Conservation (phyloP, 768 basidiomycete species). For the Russula olivacea region DNA sequence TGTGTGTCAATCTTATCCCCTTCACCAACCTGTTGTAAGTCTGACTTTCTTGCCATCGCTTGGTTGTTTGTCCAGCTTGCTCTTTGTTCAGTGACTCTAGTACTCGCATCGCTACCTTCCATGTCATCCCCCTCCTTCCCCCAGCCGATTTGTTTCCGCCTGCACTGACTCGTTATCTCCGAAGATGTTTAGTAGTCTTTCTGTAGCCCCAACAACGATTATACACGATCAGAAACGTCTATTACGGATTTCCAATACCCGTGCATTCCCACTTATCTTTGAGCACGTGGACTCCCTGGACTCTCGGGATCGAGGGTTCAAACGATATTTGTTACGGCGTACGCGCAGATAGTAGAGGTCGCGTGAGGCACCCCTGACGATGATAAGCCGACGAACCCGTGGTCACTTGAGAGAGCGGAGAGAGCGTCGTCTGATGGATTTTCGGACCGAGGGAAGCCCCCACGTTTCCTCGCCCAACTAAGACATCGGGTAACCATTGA, state of each 20-base stretch:
- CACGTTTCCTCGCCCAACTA: background rate
- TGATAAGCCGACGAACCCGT: background rate
- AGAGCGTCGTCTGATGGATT: background rate
- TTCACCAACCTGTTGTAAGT: constrained; percentile 12
- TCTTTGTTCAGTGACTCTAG: constrained; percentile 1
- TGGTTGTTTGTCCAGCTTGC: constrained; percentile 23
- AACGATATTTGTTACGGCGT: background rate
- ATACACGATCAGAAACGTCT: constrained; percentile 14
- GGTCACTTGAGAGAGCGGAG: background rate
- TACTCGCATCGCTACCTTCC: constrained; percentile 13
- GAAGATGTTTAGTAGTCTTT: constrained; percentile 14
- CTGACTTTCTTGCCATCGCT: constrained; percentile 15
- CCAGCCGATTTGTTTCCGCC: constrained; percentile 11
- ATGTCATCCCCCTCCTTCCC: background rate
- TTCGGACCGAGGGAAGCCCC: background rate
- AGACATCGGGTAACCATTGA: background rate
- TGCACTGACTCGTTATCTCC: constrained; percentile 18
- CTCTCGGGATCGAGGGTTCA: background rate
- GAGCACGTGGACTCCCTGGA: background rate
- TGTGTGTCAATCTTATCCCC: background rate
- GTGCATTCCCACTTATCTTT: background rate
- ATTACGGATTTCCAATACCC: background rate
- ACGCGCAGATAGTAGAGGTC: background rate
- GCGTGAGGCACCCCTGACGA: background rate
- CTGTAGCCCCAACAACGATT: constrained; percentile 19